Evolutionary conservation across 139 green algal genomes (phyloP).

Genomic region (Chlamydomonas eustigma): DNA sequence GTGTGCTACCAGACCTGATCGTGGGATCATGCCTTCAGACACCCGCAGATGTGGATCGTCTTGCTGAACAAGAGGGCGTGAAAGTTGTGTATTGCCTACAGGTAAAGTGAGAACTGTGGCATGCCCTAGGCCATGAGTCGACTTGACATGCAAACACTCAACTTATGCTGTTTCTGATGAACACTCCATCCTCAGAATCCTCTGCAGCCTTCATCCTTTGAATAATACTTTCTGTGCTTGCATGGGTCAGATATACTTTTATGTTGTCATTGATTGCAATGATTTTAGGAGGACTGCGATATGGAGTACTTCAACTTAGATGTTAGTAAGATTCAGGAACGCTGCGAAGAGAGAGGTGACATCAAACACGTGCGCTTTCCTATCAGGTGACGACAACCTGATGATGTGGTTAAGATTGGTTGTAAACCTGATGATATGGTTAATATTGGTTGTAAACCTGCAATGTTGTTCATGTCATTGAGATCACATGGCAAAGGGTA

Average conservation of each 20-base stretch:
- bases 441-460: too few species aligned
- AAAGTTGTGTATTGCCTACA: slow-evolving; percentile 77
- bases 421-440: too few species aligned
- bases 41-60: slow-evolving; percentile 66
- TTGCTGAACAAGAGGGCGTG: slow-evolving; percentile 68
- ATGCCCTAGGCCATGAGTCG: neutral
- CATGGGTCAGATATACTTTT: too few species aligned
- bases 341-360: slow-evolving; percentile 46
- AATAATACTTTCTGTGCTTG: too few species aligned
- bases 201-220: too few species aligned
- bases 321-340: slow-evolving; percentile 56
- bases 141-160: too few species aligned
- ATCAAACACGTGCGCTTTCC: slow-evolving; percentile 64
- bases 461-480: too few species aligned
- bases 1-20: slow-evolving; percentile 83
- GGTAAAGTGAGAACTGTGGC: slow-evolving; percentile 18
- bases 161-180: too few species aligned
- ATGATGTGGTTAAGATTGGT: neutral
- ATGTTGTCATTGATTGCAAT: too few species aligned
- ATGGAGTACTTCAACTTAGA: slow-evolving; percentile 86
- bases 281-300: slow-evolving; percentile 80
- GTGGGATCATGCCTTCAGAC: slow-evolving; percentile 85
- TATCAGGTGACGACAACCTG: neutral
- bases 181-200: too few species aligned
- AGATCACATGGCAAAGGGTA: too few species aligned